Percentiles rank a stretch among this genome's conserved stretches.
Evolutionary conservation across 306 rosid species (phyloP).

Genomic region (Cucumis sativus): DNA sequence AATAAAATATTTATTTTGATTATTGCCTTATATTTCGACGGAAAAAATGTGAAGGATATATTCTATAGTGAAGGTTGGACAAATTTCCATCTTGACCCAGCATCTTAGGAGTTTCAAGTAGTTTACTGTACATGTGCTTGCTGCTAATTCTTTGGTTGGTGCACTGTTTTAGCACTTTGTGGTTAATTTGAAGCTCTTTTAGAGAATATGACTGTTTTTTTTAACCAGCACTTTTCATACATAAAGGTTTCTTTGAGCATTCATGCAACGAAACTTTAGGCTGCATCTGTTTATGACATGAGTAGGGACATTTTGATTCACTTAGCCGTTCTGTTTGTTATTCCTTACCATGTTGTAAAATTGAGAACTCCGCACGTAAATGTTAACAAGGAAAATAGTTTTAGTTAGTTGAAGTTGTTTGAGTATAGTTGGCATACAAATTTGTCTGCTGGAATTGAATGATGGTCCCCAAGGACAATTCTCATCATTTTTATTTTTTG

Average conservation of each 20-base stretch:
- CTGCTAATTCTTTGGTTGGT: neutral
- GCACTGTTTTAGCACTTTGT: neutral
- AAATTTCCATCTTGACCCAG: neutral
- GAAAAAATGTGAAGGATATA: neutral
- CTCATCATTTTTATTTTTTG: neutral
- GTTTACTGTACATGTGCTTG: neutral
- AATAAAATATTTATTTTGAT: neutral
- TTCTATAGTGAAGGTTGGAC: neutral
- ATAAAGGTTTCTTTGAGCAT: neutral
- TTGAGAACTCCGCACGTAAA: neutral
- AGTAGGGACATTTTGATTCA: neutral
- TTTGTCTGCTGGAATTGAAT: neutral
- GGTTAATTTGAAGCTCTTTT: neutral
- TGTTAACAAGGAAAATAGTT: neutral
- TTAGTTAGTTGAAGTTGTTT: neutral
- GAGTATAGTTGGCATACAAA: neutral
- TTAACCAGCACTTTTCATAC: neutral
- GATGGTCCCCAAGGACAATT: neutral
- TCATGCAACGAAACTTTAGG: neutral
- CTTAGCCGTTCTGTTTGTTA: neutral
- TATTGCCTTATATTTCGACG: neutral
- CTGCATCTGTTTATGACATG: neutral
- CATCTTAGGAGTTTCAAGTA: neutral
- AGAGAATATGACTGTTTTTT: neutral
- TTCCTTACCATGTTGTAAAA: neutral